Percentiles rank a stretch among this genome's conserved stretches.
Evolutionary conservation across 129 eudicot genomes (phyloP).

Genomic region (Flaveria robusta): DNA sequence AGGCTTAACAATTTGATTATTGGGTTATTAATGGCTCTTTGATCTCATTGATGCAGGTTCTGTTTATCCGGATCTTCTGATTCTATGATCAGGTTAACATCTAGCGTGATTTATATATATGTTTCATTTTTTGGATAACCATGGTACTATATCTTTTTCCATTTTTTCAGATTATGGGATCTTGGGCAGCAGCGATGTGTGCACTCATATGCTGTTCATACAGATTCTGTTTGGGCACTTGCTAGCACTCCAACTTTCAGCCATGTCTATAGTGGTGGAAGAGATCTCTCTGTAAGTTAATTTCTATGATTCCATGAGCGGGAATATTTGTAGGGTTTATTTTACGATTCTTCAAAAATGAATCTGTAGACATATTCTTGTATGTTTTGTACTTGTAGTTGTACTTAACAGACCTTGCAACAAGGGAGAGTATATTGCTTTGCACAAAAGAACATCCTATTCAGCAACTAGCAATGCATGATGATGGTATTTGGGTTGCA

Average conservation of each 20-base stretch:
- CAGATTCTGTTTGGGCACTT: conserved; percentile 99
- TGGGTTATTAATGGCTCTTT: conserved; percentile 16
- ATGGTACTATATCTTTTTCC: conserved; percentile 15
- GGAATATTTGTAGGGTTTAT: not conserved
- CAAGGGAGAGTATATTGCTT: conserved; percentile 91
- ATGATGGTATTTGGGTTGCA: conserved; percentile 88
- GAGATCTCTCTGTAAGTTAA: conserved; percentile 85
- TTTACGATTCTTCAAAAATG: not conserved
- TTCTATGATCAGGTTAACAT: conserved; percentile 89
- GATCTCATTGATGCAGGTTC: conserved; percentile 53
- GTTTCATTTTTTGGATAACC: not conserved
- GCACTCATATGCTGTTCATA: conserved; percentile 97
- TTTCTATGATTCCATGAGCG: conserved; percentile 4
- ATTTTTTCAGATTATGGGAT: conserved; percentile 77
- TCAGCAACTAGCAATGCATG: conserved; percentile 78
- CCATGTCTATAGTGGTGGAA: conserved; percentile 99
- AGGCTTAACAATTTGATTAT: conserved; percentile 1
- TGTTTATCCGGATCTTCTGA: conserved; percentile 99
- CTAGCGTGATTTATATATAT: not conserved
- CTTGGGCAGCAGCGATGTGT: conserved; percentile 98
- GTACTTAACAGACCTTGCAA: conserved; percentile 85
- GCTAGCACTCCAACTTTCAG: conserved; percentile 90
- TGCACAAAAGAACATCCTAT: conserved; percentile 90
- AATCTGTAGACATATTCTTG: conserved; percentile 5
- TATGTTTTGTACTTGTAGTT: conserved; percentile 54